phyloP scores from a whole-genome alignment of 176 grass and related monocot species.

The Neostapfia colusana region DNA sequence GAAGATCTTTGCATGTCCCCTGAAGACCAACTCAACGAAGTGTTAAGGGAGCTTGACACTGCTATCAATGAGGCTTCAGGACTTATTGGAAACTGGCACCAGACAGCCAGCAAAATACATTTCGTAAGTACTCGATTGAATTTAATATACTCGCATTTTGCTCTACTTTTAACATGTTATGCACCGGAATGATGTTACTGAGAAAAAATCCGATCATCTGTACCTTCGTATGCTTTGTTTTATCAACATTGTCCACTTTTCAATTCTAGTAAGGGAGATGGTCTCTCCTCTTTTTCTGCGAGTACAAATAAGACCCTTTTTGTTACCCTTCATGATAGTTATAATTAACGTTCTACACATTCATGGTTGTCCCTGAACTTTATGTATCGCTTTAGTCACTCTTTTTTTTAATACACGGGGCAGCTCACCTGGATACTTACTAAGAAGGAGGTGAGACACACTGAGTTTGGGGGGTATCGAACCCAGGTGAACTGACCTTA shows the following conservation, averaged over 20 bases:
- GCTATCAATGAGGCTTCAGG: constrained; percentile 56
- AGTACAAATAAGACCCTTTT: background rate
- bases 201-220: background rate
- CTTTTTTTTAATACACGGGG: too few species aligned
- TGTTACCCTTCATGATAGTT: constrained; percentile 8
- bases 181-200: background rate
- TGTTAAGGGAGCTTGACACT: constrained; percentile 57
- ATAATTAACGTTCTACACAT: background rate
- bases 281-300: background rate
- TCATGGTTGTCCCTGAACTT: background rate
- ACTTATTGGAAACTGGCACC: constrained; percentile 78
- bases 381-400: too few species aligned
- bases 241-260: background rate
- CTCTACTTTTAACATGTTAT: constrained; percentile 15
- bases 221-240: background rate
- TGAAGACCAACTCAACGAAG: constrained; percentile 65
- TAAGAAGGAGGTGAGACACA: too few species aligned
- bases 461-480: too few species aligned
- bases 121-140: constrained; percentile 57
- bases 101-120: constrained; percentile 83
- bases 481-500: too few species aligned
- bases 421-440: too few species aligned
- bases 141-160: constrained; percentile 17
- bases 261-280: background rate
- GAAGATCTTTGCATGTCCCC: constrained; percentile 57